Evolutionary conservation across 345 rosid genomes (phyloP), one percentile per base, ranked within the genome.

Genomic region (Pistacia integerrima): DNA sequence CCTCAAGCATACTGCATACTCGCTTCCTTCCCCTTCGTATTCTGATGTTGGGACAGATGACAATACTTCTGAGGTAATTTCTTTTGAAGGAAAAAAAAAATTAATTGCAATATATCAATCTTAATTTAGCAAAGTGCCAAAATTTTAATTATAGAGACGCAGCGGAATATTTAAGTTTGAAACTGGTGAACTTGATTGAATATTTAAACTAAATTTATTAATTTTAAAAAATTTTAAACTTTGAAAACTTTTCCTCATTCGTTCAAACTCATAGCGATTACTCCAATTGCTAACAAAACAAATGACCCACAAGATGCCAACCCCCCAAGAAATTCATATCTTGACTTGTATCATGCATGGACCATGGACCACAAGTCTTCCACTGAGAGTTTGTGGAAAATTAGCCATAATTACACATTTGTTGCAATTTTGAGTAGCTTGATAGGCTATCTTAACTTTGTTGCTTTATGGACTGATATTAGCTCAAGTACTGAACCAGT

Each of bases 61-160:
- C 76, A 90, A 76, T 84, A 85, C 88, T 72, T 92, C 97, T 2
- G 97, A 97, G 98, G 99, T 97, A 89, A 30, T 52, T 41, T 8
- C 35, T 72, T 35, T 10, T 0, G 1, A 14, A 4, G 18, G 17
- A 16, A 4, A 54, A 2, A 54, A 2, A 54, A 54, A 54, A 3
- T 0, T 1, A 14, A 54, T 16, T 12, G 0, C 36, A 60, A 33
- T 4, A 44, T 60, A n/a, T 28, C 13, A 8, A 8, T 58, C 18
- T 46, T 46, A 58, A 58, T 6, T 48, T 14, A 67, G 48, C 48
- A 5, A 61, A 63, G 20, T 30, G 61, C 17, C 14, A 51, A 54
- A 74, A n/a, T 35, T 48, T 20, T 11, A 64, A 36, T 58, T 64
- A 14, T 14, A 0, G 0, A 13, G 38, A 35, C 9, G 20, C 18